Conservation (phyloP, 345 rosid species). For the Salix brachista region DNA sequence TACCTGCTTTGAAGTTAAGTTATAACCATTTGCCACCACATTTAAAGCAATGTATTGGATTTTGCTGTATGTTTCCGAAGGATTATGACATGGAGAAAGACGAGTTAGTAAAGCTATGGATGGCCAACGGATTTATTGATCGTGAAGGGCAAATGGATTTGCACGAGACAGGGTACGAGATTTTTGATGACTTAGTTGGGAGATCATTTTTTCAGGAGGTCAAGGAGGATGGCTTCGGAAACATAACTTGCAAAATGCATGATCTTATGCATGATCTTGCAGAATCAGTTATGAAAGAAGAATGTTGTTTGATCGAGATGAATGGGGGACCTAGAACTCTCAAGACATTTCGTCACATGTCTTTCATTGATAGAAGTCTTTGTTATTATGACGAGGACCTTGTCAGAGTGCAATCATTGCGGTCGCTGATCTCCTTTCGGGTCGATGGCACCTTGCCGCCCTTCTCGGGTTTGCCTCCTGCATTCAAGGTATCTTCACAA, state of each 20-base stretch:
- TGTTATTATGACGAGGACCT: background rate
- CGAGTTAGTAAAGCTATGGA: conserved; percentile 15
- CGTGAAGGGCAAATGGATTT: background rate
- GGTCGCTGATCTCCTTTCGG: background rate
- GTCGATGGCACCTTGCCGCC: accelerated
- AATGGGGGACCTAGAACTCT: background rate
- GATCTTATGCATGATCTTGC: conserved; percentile 27
- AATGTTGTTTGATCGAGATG: background rate
- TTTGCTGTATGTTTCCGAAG: conserved; percentile 1
- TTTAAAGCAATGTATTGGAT: conserved; percentile 9
- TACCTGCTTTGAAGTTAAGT: background rate
- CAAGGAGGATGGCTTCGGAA: background rate
- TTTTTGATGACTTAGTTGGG: conserved; percentile 15
- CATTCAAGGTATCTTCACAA: no score
- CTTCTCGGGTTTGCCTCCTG: accelerated
- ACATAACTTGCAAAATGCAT: conserved; percentile 19
- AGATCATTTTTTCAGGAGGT: conserved; percentile 15
- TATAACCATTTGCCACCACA: background rate
- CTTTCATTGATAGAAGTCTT: background rate
- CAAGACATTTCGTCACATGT: background rate
- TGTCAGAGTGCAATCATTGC: background rate
- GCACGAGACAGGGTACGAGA: conserved; percentile 9
- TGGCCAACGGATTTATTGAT: conserved; percentile 24
- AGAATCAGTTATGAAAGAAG: background rate
- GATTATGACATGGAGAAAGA: background rate